Percentiles rank a stretch among this genome's conserved stretches.
phyloP scores from a whole-genome alignment of 768 basidiomycete genomes.

The Leucocoprinus leucothites region DNA sequence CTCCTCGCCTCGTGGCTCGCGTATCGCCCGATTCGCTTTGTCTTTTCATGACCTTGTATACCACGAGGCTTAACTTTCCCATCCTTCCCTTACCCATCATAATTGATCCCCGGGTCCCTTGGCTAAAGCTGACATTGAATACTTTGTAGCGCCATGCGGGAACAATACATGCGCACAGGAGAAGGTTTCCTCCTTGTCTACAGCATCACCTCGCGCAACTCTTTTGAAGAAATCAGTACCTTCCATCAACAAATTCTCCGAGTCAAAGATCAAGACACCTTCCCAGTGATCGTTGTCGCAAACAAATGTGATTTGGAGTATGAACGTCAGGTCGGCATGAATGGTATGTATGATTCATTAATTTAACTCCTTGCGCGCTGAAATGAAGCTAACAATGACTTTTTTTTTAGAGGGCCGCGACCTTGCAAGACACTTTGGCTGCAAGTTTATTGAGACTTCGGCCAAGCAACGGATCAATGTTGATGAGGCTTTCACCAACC shows the following conservation, averaged over 20 bases:
- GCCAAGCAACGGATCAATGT: conserved; percentile 97
- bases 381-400: background rate
- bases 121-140: background rate
- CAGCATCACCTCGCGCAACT: conserved; percentile 96
- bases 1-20: conserved; percentile 12
- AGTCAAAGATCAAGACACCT: conserved; percentile 93
- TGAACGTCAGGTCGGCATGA: conserved; percentile 94
- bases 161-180: conserved; percentile 98
- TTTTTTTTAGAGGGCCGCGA: conserved; percentile 86
- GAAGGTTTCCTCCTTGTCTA: conserved; percentile 98
- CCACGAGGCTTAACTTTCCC: conserved; percentile 19
- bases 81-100: background rate
- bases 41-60: background rate
- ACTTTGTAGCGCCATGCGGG: conserved; percentile 83
- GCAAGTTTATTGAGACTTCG: conserved; percentile 94
- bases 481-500: conserved; percentile 90
- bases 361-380: background rate
- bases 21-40: conserved; percentile 11
- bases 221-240: conserved; percentile 94
- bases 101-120: conserved; percentile 7
- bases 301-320: conserved; percentile 97
- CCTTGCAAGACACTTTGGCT: conserved; percentile 91
- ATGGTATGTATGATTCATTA: conserved; percentile 53
- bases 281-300: conserved; percentile 96
- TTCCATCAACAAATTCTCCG: conserved; percentile 96